These are phyloP conservation scores for Penicillium malachiteum DNA, from an alignment of 495 filamentous ascomycete species.

Conservation along the genomic window DNA sequence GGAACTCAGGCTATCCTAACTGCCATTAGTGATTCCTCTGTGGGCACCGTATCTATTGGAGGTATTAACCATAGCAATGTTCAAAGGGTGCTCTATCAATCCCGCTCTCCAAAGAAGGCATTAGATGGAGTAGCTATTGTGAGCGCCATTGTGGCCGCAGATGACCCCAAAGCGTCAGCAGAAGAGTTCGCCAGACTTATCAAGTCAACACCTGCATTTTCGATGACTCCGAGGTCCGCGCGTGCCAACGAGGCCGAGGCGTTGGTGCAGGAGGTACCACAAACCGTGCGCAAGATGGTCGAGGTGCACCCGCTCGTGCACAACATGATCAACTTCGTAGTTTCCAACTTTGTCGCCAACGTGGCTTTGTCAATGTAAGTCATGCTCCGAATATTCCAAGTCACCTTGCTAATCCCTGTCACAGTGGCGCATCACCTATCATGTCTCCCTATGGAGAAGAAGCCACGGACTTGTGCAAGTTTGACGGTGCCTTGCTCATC, in stretches of 20 bases:
- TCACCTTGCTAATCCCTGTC: background rate
- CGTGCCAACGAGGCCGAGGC: conserved; percentile 34
- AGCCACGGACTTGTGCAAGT: conserved; percentile 68
- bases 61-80: conserved; percentile 81
- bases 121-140: conserved; percentile 86
- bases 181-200: conserved; percentile 53
- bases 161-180: conserved; percentile 61
- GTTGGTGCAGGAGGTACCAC: conserved; percentile 47
- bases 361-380: conserved; percentile 71
- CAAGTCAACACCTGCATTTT: conserved; percentile 48
- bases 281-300: conserved; percentile 58
- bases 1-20: conserved; percentile 70
- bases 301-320: conserved; percentile 73
- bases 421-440: conserved; percentile 79
- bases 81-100: conserved; percentile 70
- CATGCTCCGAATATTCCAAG: background rate
- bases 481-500: conserved; percentile 72
- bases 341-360: conserved; percentile 91
- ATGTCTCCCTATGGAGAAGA: conserved; percentile 89
- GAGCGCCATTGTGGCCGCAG: conserved; percentile 78
- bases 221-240: conserved; percentile 18
- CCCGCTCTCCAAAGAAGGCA: conserved; percentile 44
- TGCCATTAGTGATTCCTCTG: conserved; percentile 42
- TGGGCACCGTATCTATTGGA: conserved; percentile 77
- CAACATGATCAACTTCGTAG: conserved; percentile 95